Conservation (phyloP, 768 basidiomycete species). For the Gelatoporia subvermispora region DNA sequence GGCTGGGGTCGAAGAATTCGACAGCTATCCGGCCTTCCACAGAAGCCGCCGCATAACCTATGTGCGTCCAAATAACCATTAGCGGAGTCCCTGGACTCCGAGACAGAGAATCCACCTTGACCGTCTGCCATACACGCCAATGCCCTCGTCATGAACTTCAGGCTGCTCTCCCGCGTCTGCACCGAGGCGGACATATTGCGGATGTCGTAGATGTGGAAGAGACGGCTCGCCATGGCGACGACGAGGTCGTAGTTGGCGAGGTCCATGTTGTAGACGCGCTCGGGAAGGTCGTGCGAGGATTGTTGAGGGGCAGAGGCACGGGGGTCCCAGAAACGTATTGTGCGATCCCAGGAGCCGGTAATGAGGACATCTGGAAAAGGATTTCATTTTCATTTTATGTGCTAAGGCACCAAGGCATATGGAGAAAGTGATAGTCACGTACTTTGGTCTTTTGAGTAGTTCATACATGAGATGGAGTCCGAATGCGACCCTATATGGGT, state of each 20-base stretch:
- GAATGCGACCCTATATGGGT: constrained; percentile 75
- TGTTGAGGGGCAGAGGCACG: constrained; percentile 54
- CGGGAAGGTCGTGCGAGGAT: constrained; percentile 63
- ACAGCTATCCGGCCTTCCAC: constrained; percentile 97
- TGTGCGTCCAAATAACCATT: too few relatives aligned
- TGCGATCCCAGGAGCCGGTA: constrained; percentile 90
- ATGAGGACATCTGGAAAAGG: constrained; percentile 56
- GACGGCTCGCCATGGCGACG: constrained; percentile 86
- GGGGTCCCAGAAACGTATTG: constrained; percentile 85
- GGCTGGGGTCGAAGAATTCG: constrained; percentile 88
- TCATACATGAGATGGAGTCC: constrained; percentile 75
- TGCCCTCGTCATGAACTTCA: constrained; percentile 93
- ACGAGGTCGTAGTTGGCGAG: constrained; percentile 75
- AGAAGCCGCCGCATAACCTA: constrained; percentile 86
- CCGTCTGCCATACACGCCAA: constrained; percentile 92
- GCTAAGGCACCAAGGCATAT: neutral
- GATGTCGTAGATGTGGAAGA: constrained; percentile 87
- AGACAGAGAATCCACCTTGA: constrained; percentile 46
- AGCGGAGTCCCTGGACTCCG: too few relatives aligned
- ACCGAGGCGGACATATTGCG: constrained; percentile 70
- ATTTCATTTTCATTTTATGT: neutral
- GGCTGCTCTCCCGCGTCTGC: constrained; percentile 83
- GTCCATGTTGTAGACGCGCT: constrained; percentile 84
- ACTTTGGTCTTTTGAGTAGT: constrained; percentile 65
- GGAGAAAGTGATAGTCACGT: constrained; percentile 19